Percentiles rank a stretch among this genome's conserved stretches.
These are phyloP conservation scores for Alternaria conjuncta DNA, from an alignment of 2,329 filamentous ascomycete species.

Conservation along the genomic window DNA sequence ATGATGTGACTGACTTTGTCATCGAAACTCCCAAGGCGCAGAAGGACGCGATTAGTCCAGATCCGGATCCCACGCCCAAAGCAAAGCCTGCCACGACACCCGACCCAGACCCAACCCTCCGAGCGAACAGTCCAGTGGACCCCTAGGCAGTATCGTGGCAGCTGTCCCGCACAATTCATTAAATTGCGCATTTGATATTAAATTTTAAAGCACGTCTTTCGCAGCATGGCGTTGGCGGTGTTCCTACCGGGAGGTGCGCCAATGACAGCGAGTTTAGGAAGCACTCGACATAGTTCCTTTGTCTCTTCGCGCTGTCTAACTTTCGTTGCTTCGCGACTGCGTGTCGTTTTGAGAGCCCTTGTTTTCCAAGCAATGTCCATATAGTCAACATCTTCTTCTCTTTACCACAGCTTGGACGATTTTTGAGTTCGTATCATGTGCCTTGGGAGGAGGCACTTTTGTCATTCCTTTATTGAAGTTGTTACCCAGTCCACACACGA, in stretches of 20 bases:
- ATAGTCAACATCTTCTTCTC: conserved; percentile 1
- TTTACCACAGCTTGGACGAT: background rate
- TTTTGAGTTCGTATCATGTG: background rate
- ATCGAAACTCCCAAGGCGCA: conserved; percentile 50
- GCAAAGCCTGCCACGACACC: conserved; percentile 11
- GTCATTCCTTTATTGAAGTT: background rate
- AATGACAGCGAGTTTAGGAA: conserved; percentile 23
- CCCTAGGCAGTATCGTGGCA: background rate
- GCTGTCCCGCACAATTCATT: background rate
- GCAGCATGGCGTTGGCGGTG: conserved; percentile 47
- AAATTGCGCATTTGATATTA: conserved; percentile 18
- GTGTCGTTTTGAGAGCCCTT: background rate
- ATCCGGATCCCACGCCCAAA: conserved; percentile 52
- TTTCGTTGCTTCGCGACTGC: background rate
- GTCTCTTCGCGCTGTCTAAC: background rate
- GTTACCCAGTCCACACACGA: conserved; percentile 14
- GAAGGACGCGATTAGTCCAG: conserved; percentile 37
- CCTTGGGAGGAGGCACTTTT: background rate
- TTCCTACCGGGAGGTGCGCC: conserved; percentile 44
- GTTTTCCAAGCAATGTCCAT: background rate
- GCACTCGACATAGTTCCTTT: background rate
- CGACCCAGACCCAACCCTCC: background rate
- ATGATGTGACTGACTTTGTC: conserved; percentile 43
- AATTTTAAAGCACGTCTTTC: conserved; percentile 12
- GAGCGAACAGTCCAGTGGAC: conserved; percentile 1